phyloP scores from a whole-genome alignment of 148 eudicot genomes.

The Cornus controversa region DNA sequence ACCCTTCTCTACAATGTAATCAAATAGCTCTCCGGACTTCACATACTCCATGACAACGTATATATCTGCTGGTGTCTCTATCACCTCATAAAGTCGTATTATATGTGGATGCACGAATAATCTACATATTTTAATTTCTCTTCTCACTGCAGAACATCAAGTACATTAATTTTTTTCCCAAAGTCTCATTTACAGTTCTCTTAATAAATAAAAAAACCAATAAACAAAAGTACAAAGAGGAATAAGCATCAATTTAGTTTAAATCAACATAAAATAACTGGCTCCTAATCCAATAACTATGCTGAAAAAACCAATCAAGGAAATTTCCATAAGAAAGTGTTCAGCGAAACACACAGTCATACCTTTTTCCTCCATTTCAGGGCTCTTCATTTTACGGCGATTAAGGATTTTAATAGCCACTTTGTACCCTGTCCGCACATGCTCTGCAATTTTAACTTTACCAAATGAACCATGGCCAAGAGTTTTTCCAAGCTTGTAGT shows the following conservation, averaged over 20 bases:
- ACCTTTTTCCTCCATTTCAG: conserved; percentile 47
- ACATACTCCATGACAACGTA: conserved; percentile 48
- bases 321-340: neutral
- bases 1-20: conserved; percentile 46
- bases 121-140: conserved; percentile 44
- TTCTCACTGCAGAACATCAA: conserved; percentile 34
- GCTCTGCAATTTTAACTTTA: conserved; percentile 42
- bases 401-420: conserved; percentile 44
- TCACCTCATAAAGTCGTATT: conserved; percentile 43
- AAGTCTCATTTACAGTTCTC: neutral
- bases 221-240: neutral
- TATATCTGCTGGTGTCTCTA: conserved; percentile 39
- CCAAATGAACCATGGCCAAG: conserved; percentile 45
- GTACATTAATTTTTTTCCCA: neutral
- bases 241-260: neutral
- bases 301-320: neutral
- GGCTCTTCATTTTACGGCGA: conserved; percentile 38
- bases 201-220: neutral
- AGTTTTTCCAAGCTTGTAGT: conserved; percentile 38
- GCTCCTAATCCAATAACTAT: neutral
- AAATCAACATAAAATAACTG: neutral
- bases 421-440: conserved; percentile 28
- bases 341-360: neutral
- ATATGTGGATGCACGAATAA: conserved; percentile 46
- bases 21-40: conserved; percentile 41